Evolutionary conservation across 352 stramenopile species (phyloP).

Genomic region (Blastocystis sp.): DNA sequence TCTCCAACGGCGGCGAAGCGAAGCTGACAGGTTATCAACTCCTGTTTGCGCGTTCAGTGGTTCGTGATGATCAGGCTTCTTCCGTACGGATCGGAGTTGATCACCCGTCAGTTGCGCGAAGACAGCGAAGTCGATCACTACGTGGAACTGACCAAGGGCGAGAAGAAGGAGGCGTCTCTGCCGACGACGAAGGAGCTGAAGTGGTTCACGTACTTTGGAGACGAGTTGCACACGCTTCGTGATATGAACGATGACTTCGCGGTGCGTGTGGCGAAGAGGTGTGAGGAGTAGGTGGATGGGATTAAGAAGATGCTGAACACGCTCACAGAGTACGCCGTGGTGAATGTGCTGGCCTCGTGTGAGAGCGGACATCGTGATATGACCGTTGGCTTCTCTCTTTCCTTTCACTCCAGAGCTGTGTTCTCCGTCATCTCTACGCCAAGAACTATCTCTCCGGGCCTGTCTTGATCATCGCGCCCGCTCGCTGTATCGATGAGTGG

Average conservation of each 20-base stretch:
- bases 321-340: background rate
- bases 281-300: background rate
- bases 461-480: conserved; percentile 2
- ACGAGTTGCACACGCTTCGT: conserved; percentile 11
- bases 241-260: background rate
- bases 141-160: conserved; percentile 27
- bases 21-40: conserved; percentile 25
- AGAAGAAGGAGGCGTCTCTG: background rate
- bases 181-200: background rate
- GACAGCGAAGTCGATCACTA: conserved; percentile 41
- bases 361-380: background rate
- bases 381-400: background rate
- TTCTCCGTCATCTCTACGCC: conserved; percentile 16
- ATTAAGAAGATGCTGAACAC: background rate
- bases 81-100: conserved; percentile 8
- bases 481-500: background rate
- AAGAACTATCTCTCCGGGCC: conserved; percentile 27
- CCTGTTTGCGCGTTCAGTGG: background rate
- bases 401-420: background rate
- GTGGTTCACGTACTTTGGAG: conserved; percentile 6
- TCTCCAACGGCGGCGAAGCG: background rate
- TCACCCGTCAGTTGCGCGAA: conserved; percentile 27
- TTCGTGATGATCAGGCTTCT: background rate
- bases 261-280: background rate
- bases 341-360: background rate